Evolutionary conservation across 768 basidiomycete genomes (phyloP).

Genomic region (Mycena venus): DNA sequence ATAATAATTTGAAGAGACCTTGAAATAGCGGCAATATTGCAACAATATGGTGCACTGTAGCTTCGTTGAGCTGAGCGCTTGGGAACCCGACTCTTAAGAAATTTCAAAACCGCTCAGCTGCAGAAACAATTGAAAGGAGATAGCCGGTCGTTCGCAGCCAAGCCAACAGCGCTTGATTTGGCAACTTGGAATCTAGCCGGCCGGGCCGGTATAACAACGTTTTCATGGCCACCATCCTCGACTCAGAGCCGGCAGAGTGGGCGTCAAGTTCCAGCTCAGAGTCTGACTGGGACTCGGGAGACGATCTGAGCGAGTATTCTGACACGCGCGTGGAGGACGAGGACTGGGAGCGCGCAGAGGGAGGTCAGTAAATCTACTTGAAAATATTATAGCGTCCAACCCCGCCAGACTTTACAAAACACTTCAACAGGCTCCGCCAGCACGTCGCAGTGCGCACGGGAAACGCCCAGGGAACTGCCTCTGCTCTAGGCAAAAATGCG

Average conservation of each 20-base stretch:
- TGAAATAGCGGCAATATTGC: too few relatives aligned
- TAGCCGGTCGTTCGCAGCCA: too few relatives aligned
- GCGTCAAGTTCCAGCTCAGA: conserved; percentile 8
- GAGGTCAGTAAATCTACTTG: conserved; percentile 64
- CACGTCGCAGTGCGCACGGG: conserved; percentile 89
- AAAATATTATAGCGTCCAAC: conserved; percentile 8
- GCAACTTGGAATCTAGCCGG: too few relatives aligned
- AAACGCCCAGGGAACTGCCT: conserved; percentile 70
- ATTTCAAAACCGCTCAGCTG: too few relatives aligned
- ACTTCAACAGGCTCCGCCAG: conserved; percentile 94
- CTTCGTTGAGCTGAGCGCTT: too few relatives aligned
- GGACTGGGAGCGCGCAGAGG: conserved; percentile 89
- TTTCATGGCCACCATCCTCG: conserved; percentile 46
- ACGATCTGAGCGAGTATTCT: conserved; percentile 62
- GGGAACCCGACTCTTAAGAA: too few relatives aligned
- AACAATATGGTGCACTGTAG: too few relatives aligned
- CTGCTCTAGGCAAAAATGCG: conserved; percentile 61
- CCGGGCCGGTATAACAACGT: too few relatives aligned
- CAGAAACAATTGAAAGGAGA: too few relatives aligned
- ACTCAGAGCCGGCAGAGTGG: conserved; percentile 27
- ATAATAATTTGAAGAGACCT: too few relatives aligned
- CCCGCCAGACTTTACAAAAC: conserved; percentile 93
- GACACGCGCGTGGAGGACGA: conserved; percentile 84
- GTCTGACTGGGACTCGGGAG: conserved; percentile 15
- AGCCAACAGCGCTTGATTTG: too few relatives aligned